Evolutionary conservation across 805 yeast genomes (phyloP), one percentile per base, ranked within the genome.

Genomic region (Yarrowia divulgata): DNA sequence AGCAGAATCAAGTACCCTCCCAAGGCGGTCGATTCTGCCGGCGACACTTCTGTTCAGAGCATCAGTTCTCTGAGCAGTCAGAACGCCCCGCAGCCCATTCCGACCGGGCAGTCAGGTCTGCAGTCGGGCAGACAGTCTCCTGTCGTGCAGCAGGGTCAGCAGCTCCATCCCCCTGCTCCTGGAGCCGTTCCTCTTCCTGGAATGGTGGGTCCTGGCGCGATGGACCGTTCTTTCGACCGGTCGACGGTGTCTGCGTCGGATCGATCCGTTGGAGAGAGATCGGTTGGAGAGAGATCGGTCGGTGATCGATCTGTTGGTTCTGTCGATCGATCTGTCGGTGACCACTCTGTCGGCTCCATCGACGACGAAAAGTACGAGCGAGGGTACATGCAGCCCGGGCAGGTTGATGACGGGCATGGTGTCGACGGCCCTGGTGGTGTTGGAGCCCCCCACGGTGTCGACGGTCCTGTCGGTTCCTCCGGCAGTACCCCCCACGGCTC

Each of bases 1-100:
- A 73, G 78, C 77, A 80, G 77, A 71, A 82, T 73, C 77, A 82
- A 73, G 75, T 80, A 76, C 70, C 84, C 85, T 1, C 77, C 79
- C n/a, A 83, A 80, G 62, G 37, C 48, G 6, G 62, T 10, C 16
- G 64, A 40, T n/a, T n/a, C n/a, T 7, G 64, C 16, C n/a, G 58
- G 60, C 49, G 66, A 60, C n/a, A 60, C 66, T 18, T 60, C 66
- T 45, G 66, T 60, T 12, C 66, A 60, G 40, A 60, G 66, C 46
- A 45, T 60, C 18, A 19, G 39, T 1, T 39, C 48, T 16, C 40
- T 60, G 35, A 45, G 18, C 32, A 7, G 14, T 8, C 64, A 57
- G 64, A 60, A 32, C 16, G 40, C 10, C 4, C 42, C 66, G 9
- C 66, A n/a, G n/a, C 12, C 48, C 4, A 13, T 45, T n/a, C 62